A percentile compares a stretch with the other conserved stretches of the same genome.
Conservation (phyloP, 208 protist genomes). For the Leishmania amazonensis region DNA sequence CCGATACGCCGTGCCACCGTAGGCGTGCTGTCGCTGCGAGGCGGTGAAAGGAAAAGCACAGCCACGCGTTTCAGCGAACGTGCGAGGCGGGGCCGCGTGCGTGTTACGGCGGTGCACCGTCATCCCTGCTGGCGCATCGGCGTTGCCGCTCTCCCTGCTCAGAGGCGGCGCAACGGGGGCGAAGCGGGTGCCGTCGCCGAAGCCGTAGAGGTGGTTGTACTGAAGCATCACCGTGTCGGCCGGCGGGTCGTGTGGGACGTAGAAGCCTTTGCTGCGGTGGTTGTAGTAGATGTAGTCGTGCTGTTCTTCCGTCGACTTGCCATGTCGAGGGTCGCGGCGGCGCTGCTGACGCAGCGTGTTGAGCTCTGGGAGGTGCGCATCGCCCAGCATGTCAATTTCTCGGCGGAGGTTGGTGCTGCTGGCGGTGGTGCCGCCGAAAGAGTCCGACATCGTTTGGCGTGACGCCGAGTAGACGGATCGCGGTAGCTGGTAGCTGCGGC, state of each 20-base stretch:
- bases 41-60: conserved; percentile 28
- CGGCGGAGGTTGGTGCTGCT: conserved; percentile 46
- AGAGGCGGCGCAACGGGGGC: conserved; percentile 1
- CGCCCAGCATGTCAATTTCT: conserved; percentile 63
- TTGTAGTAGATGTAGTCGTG: conserved; percentile 85
- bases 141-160: background rate
- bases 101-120: conserved; percentile 6
- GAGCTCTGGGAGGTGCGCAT: conserved; percentile 46
- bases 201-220: conserved; percentile 89
- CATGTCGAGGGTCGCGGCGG: conserved; percentile 50
- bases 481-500: background rate
- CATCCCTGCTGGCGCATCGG: background rate
- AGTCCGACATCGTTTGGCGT: conserved; percentile 2
- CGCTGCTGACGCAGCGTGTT: conserved; percentile 39
- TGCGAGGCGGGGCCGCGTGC: conserved; percentile 20
- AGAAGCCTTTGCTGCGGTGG: conserved; percentile 84
- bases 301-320: conserved; percentile 33
- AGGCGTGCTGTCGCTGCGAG: conserved; percentile 17
- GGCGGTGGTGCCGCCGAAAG: conserved; percentile 18
- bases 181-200: conserved; percentile 80
- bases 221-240: conserved; percentile 55
- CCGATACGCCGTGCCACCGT: background rate
- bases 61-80: conserved; percentile 29
- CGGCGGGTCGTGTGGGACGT: conserved; percentile 64
- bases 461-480: conserved; percentile 3